These are phyloP conservation scores for Trichoderma oligosporum DNA, from an alignment of 2,329 filamentous ascomycete genomes.

Conservation along the genomic window DNA sequence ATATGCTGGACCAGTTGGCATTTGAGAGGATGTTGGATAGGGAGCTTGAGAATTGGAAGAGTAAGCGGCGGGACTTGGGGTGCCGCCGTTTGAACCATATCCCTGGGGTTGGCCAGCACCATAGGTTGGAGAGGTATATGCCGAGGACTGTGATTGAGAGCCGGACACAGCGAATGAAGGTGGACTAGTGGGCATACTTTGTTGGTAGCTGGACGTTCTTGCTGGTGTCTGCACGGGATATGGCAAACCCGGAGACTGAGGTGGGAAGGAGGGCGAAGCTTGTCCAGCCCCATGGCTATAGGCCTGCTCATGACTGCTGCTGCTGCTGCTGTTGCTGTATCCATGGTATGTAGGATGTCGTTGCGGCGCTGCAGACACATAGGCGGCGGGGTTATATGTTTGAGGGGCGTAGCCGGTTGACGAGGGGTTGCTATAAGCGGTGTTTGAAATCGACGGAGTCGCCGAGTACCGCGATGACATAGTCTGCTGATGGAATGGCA, in stretches of 20 bases:
- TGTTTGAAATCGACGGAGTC: constrained; percentile 34
- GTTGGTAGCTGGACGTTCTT: constrained; percentile 39
- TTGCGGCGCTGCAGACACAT: constrained; percentile 50
- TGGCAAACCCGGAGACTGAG: constrained; percentile 37
- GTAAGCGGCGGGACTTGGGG: constrained; percentile 35
- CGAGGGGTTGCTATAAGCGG: constrained; percentile 32
- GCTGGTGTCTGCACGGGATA: constrained; percentile 32
- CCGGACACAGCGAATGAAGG: constrained; percentile 28
- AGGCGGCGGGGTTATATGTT: constrained; percentile 58
- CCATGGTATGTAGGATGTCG: constrained; percentile 50
- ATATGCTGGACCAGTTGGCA: constrained; percentile 52
- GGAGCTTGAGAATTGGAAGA: constrained; percentile 42
- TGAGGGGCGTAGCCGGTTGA: constrained; percentile 49
- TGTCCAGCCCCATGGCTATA: constrained; percentile 24
- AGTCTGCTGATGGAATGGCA: constrained; percentile 46
- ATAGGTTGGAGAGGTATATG: constrained; percentile 38
- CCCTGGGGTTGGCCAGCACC: constrained; percentile 31
- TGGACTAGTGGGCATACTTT: constrained; percentile 37
- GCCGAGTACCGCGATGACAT: constrained; percentile 36
- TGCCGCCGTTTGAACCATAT: constrained; percentile 40
- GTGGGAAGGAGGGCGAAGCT: constrained; percentile 34
- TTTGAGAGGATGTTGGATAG: constrained; percentile 51
- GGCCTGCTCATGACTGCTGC: constrained; percentile 39
- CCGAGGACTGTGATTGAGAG: constrained; percentile 29
- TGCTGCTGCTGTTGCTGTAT: constrained; percentile 38